Evolutionary conservation across 2,329 filamentous ascomycete species (phyloP), one percentile per base, ranked within the genome.

Genomic region (Zasmidium citrigriseum): DNA sequence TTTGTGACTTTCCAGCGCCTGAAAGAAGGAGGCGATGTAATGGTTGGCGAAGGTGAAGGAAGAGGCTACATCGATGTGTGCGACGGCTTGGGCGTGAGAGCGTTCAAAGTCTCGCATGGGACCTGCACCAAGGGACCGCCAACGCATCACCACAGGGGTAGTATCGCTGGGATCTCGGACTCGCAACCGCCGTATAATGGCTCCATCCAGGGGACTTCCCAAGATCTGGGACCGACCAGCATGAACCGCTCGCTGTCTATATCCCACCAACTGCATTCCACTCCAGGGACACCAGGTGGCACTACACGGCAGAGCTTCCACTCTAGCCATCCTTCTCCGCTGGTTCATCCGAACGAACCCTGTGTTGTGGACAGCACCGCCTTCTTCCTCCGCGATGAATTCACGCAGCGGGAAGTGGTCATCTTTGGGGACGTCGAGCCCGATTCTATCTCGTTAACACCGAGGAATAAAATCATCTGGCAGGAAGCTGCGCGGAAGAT

Each of bases 371-470:
- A 97, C 72, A 96, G 91, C 63, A 95, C 92, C 18, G 93, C 91
- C 0, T 98, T 93, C 75, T 98, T 99, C 74, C 89, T 99, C 64
- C 89, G 91, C 38, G 69, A 72, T 38, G 60, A 60, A 23, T 66
- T 69, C 9, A 89, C 86, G 0, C 83, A 85, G 1, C 83, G 83
- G 27, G 93, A 99, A 75, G 85, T 98, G 2, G 84, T 99, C 59
- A 90, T 99, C 50, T 98, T 97, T 71, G 95, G 95, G 18, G 95
- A 99, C 65, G 90, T 98, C 38, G 95, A 99, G 71, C 92, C 95
- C 0, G 95, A 99, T 74, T 88, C 86, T 9, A 76, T 98, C 23
- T 96, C 91, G 0, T 76, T 93, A 1, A 88, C 85, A 1, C 92
- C 93, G 1, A 86, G 93, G 22, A 98, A 95, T 64, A 77, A 83